Conservation (phyloP, 2,329 filamentous ascomycete genomes). For the Annulohypoxylon truncatum region DNA sequence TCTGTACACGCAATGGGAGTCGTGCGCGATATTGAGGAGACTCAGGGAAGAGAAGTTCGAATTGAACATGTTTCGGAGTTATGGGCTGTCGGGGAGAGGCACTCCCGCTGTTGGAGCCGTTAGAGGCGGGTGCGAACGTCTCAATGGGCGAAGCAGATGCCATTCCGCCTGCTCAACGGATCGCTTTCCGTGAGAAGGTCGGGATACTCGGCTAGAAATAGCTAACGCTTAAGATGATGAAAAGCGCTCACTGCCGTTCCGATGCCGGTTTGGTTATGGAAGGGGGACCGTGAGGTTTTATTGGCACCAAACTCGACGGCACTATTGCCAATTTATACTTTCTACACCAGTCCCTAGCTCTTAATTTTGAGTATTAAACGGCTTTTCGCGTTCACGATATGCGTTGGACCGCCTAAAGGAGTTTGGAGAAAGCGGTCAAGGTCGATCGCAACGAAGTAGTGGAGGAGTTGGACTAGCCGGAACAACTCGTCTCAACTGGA, state of each 20-base stretch:
- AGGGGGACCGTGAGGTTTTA: constrained; percentile 42
- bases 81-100: constrained; percentile 60
- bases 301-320: constrained; percentile 48
- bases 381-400: constrained; percentile 25
- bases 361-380: constrained; percentile 18
- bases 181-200: constrained; percentile 45
- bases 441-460: constrained; percentile 43
- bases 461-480: constrained; percentile 27
- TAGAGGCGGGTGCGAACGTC: constrained; percentile 49
- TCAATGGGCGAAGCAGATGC: constrained; percentile 60
- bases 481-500: constrained; percentile 28
- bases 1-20: constrained; percentile 87
- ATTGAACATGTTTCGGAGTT: constrained; percentile 79
- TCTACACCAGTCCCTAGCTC: constrained; percentile 27
- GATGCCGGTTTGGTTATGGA: constrained; percentile 35
- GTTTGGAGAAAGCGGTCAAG: constrained; percentile 40
- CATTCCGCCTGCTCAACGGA: constrained; percentile 53
- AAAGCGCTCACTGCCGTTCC: constrained; percentile 47
- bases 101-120: constrained; percentile 57
- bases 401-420: constrained; percentile 10
- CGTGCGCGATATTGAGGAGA: constrained; percentile 77
- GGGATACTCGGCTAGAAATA: constrained; percentile 37
- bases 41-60: constrained; percentile 78
- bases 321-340: constrained; percentile 46
- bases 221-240: constrained; percentile 37